phyloP scores from a whole-genome alignment of 176 grass and related monocot genomes.

The Eleusine coracana region DNA sequence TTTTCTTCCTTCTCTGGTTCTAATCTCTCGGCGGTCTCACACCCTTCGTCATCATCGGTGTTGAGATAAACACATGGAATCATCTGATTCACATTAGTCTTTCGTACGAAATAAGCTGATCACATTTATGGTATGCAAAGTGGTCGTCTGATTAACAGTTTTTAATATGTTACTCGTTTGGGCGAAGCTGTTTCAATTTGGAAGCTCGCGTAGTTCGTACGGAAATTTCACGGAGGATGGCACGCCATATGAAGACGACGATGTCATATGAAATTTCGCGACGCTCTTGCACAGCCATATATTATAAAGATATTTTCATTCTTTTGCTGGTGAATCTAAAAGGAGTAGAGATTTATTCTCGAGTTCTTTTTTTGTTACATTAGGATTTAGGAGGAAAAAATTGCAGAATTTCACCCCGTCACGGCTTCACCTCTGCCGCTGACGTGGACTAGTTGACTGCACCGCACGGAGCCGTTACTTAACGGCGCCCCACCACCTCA shows the following conservation, averaged over 20 bases:
- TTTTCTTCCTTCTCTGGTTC: not conserved
- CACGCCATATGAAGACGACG: too few species aligned
- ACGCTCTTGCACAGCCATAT: too few species aligned
- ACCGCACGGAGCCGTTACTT: constrained; percentile 32
- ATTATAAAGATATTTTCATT: too few species aligned
- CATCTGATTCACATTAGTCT: not conserved
- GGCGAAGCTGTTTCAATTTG: not conserved
- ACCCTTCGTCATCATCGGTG: too few species aligned
- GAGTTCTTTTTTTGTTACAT: too few species aligned
- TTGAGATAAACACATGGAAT: not conserved
- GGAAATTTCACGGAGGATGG: too few species aligned
- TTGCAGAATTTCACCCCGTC: not conserved
- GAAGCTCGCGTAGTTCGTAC: not conserved
- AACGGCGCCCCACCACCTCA: constrained; percentile 34
- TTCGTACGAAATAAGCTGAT: not conserved
- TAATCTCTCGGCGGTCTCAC: too few species aligned
- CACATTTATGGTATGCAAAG: not conserved
- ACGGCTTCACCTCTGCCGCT: not conserved
- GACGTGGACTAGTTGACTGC: constrained; percentile 27
- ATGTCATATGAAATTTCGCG: too few species aligned
- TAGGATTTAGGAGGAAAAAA: not conserved
- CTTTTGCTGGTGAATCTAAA: too few species aligned
- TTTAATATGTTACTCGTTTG: not conserved
- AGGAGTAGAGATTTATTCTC: too few species aligned
- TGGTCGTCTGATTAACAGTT: not conserved